A percentile compares a stretch with the other conserved stretches of the same genome.
Evolutionary conservation across 2,329 filamentous ascomycete genomes (phyloP).

Genomic region (Fusarium oligoseptatum): DNA sequence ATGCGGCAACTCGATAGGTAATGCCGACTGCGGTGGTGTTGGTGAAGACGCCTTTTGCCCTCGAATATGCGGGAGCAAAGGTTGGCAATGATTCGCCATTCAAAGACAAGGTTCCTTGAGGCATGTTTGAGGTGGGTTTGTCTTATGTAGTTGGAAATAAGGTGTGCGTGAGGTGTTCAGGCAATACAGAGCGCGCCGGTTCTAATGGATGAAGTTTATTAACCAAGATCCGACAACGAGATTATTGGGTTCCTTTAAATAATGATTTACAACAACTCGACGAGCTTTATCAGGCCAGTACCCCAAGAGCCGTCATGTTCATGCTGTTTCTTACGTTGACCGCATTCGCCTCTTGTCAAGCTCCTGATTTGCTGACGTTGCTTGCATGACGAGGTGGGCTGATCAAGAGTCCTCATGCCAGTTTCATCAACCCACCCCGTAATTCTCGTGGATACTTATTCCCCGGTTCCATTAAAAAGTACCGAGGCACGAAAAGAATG

Average conservation of each 20-base stretch:
- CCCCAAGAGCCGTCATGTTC: not conserved
- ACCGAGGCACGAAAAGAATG: not conserved
- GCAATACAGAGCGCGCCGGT: not conserved
- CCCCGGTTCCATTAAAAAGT: not conserved
- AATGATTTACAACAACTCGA: not conserved
- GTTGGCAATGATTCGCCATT: constrained; percentile 13
- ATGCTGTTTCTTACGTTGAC: constrained; percentile 2
- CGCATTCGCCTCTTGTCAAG: constrained; percentile 1
- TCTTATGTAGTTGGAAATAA: not conserved
- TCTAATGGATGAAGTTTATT: not conserved
- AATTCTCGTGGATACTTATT: not conserved
- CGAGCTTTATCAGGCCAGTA: not conserved
- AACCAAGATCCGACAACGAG: not conserved
- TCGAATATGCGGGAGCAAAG: constrained; percentile 22
- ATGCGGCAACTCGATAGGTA: constrained; percentile 20
- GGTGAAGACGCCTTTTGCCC: constrained; percentile 5
- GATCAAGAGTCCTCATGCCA: not conserved
- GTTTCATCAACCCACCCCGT: constrained; percentile 4
- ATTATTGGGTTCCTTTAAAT: constrained; percentile 1
- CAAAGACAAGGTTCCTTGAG: constrained; percentile 14
- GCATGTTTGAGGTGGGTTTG: not conserved
- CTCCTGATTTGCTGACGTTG: constrained; percentile 12
- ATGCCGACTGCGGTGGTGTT: constrained; percentile 16
- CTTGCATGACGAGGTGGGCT: constrained; percentile 6
- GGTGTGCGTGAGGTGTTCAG: not conserved